A percentile compares a stretch with the other conserved stretches of the same genome.
Evolutionary conservation across 805 yeast genomes (phyloP).

Genomic region (Ogataea pini): DNA sequence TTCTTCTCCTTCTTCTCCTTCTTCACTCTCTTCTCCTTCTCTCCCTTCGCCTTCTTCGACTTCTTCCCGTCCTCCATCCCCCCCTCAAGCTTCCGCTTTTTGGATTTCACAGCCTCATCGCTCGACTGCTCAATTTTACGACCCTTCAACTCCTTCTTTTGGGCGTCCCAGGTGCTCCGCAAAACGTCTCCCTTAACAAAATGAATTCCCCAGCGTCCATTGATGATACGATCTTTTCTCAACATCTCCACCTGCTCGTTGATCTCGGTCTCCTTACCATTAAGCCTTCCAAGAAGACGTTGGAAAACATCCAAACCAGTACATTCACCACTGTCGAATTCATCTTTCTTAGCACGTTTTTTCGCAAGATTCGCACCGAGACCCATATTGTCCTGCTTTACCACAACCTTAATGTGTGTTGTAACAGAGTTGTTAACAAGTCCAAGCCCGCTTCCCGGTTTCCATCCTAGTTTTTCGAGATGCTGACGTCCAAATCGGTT

Average conservation of each 20-base stretch:
- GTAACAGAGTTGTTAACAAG: conserved; percentile 64
- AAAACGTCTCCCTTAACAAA: conserved; percentile 85
- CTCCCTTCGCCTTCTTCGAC: conserved; percentile 33
- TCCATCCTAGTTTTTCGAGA: conserved; percentile 84
- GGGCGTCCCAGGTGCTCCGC: conserved; percentile 79
- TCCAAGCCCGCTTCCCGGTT: conserved; percentile 89
- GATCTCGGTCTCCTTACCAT: conserved; percentile 77
- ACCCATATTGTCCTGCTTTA: conserved; percentile 83
- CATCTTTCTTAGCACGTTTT: conserved; percentile 53
- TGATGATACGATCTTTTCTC: conserved; percentile 67
- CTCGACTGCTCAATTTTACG: conserved; percentile 30
- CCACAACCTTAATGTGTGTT: conserved; percentile 76
- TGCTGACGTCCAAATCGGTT: conserved; percentile 86
- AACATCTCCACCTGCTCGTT: conserved; percentile 66
- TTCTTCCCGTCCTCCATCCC: conserved; percentile 34
- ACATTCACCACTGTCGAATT: conserved; percentile 77
- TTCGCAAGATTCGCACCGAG: conserved; percentile 77
- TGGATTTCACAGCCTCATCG: conserved; percentile 17
- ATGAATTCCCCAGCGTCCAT: conserved; percentile 85
- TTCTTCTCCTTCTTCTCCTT: conserved; percentile 25
- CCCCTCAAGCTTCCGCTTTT: conserved; percentile 18
- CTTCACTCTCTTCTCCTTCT: conserved; percentile 33
- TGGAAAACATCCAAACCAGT: conserved; percentile 94
- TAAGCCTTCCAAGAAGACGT: conserved; percentile 81
- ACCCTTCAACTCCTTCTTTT: conserved; percentile 39